Percentiles rank a stretch among this genome's conserved stretches.
Conservation (phyloP, 768 basidiomycete species). For the Rhodotorula sphaerocarpa region DNA sequence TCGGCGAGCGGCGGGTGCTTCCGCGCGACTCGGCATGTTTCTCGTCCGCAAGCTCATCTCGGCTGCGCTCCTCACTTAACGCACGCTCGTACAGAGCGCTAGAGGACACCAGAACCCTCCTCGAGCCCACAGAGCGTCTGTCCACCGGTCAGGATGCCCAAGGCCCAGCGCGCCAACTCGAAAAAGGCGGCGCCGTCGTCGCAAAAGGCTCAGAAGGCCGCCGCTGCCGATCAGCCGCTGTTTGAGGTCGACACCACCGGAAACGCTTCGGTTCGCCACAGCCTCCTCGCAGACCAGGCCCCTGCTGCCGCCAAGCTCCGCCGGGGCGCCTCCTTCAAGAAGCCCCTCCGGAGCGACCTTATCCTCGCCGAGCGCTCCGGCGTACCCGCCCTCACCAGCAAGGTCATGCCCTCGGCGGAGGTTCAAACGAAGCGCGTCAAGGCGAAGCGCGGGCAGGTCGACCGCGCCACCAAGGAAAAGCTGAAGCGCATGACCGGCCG, state of each 20-base stretch:
- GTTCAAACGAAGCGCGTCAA: constrained; percentile 22
- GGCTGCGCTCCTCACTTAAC: too few relatives aligned
- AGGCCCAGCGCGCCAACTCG: constrained; percentile 17
- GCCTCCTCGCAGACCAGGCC: constrained; percentile 22
- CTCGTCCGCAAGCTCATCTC: too few relatives aligned
- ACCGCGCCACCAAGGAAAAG: constrained; percentile 33
- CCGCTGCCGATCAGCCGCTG: constrained; percentile 9
- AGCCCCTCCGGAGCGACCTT: constrained; percentile 31
- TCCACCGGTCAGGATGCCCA: constrained; percentile 10
- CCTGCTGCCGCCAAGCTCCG: constrained; percentile 14
- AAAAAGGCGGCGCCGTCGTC: constrained; percentile 29
- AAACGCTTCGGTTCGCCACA: constrained; percentile 11
- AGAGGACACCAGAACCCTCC: too few relatives aligned
- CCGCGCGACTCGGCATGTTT: too few relatives aligned
- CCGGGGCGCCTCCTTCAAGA: constrained; percentile 31
- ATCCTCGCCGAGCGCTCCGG: constrained; percentile 37
- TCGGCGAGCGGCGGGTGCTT: too few relatives aligned
- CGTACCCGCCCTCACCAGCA: constrained; percentile 26
- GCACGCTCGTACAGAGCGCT: too few relatives aligned
- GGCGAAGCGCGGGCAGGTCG: constrained; percentile 21
- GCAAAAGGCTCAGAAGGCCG: background rate
- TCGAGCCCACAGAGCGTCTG: too few relatives aligned
- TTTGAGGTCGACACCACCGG: constrained; percentile 33
- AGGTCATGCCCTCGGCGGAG: constrained; percentile 10
- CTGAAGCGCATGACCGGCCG: constrained; percentile 29